Percentiles rank a stretch among this genome's conserved stretches.
These are phyloP conservation scores for Cynara cardunculus DNA, from an alignment of 129 eudicot genomes.

Conservation along the genomic window DNA sequence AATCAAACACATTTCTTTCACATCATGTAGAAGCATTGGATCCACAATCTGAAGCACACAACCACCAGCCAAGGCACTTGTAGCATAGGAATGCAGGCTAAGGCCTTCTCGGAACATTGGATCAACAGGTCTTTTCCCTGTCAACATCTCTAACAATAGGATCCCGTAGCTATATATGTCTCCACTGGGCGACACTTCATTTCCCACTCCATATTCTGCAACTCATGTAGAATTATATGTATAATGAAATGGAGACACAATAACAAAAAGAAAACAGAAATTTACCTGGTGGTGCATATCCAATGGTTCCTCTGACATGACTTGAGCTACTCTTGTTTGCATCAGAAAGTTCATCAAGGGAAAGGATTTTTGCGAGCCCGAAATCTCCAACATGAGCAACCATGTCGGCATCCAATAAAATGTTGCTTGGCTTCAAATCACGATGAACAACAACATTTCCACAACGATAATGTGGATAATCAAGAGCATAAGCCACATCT, in stretches of 20 bases:
- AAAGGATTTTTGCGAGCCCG: conserved; percentile 35
- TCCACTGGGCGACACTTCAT: conserved; percentile 26
- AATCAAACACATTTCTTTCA: conserved; percentile 4
- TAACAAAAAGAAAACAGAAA: not conserved
- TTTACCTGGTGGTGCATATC: conserved; percentile 32
- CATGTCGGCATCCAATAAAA: conserved; percentile 37
- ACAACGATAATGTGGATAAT: conserved; percentile 36
- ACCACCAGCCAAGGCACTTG: conserved; percentile 17
- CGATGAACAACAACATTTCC: conserved; percentile 28
- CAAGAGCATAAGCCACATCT: conserved; percentile 39
- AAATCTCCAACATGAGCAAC: conserved; percentile 45
- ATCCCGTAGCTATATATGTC: conserved; percentile 44
- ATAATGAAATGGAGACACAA: not conserved
- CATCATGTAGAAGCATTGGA: conserved; percentile 19
- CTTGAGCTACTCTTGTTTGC: too few relatives aligned
- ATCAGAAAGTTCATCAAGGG: too few relatives aligned
- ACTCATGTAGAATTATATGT: not conserved
- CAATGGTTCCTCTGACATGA: conserved; percentile 35
- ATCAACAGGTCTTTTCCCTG: conserved; percentile 27
- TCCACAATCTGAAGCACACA: conserved; percentile 23
- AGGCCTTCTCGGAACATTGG: conserved; percentile 21
- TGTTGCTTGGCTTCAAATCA: conserved; percentile 38
- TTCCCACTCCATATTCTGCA: conserved; percentile 45
- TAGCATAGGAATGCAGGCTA: conserved; percentile 20
- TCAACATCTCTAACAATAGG: conserved; percentile 34